phyloP scores from a whole-genome alignment of 139 green algal species.

The Mesotaenium endlicherianum region DNA sequence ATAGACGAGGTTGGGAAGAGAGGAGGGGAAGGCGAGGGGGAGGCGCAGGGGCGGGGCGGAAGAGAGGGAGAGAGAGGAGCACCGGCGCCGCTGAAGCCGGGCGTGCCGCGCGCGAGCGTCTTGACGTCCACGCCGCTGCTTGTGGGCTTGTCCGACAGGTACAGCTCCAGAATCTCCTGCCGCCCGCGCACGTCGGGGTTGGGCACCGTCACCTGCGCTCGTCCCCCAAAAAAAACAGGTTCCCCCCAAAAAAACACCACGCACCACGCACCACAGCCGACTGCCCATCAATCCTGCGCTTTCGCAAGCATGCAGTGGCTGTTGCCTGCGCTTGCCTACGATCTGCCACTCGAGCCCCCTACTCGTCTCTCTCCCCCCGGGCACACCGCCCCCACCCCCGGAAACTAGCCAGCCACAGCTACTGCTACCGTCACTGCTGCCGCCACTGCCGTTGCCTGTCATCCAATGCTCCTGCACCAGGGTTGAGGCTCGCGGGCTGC shows the following conservation, averaged over 20 bases:
- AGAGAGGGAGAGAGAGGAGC: not conserved
- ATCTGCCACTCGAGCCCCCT: not conserved
- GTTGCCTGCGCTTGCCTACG: not conserved
- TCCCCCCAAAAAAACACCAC: not conserved
- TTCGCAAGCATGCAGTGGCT: too few species aligned
- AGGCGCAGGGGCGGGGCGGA: not conserved
- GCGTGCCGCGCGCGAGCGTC: conserved; percentile 74
- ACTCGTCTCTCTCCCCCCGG: not conserved
- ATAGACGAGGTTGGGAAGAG: not conserved
- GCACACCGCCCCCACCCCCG: not conserved
- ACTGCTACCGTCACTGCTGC: too few species aligned
- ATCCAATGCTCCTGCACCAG: too few species aligned
- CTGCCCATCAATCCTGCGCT: not conserved
- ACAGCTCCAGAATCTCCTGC: conserved; percentile 84
- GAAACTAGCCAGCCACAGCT: too few species aligned
- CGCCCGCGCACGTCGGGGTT: conserved; percentile 91
- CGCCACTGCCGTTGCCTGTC: too few species aligned
- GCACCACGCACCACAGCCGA: not conserved
- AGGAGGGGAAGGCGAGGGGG: not conserved
- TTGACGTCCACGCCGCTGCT: conserved; percentile 66
- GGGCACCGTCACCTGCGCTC: conserved; percentile 72
- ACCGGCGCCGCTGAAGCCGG: conserved; percentile 82
- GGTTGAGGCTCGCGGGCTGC: too few species aligned
- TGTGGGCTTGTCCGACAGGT: conserved; percentile 52
- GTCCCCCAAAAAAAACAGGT: not conserved